These are phyloP conservation scores for Heliamphora pulchella DNA, from an alignment of 179 eudicot genomes.

Conservation along the genomic window DNA sequence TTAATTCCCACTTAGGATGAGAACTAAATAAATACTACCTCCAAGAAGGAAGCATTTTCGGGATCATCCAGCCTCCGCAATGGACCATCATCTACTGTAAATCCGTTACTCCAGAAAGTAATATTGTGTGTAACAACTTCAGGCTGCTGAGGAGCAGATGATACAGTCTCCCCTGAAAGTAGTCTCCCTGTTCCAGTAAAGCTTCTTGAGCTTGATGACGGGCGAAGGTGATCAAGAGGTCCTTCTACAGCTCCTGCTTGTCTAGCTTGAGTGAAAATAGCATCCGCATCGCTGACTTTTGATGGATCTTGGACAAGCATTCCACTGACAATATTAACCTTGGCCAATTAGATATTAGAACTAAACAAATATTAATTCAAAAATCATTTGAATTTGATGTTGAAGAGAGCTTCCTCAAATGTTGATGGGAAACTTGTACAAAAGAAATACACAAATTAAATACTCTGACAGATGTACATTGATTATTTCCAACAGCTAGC, in stretches of 20 bases:
- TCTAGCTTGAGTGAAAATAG: conserved; percentile 65
- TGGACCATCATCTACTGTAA: conserved; percentile 78
- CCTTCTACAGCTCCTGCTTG: conserved; percentile 47
- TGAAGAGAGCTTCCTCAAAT: neutral
- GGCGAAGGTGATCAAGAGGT: conserved; percentile 36
- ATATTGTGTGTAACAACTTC: conserved; percentile 43
- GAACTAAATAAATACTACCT: conserved; percentile 38
- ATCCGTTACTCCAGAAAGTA: conserved; percentile 77
- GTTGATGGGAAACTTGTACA: neutral
- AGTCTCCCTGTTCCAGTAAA: conserved; percentile 75
- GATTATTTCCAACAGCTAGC: neutral
- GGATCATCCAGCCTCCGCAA: conserved; percentile 73
- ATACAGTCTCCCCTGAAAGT: conserved; percentile 62
- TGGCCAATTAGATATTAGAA: neutral
- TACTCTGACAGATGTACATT: neutral
- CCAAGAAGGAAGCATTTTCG: conserved; percentile 67
- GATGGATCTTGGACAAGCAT: conserved; percentile 82
- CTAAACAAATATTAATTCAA: neutral
- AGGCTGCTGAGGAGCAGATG: conserved; percentile 48
- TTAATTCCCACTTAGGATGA: neutral
- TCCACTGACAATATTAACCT: conserved; percentile 46
- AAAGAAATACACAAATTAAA: neutral
- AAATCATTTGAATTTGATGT: neutral
- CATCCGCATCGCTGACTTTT: conserved; percentile 49
- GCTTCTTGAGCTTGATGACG: conserved; percentile 73